phyloP scores from a whole-genome alignment of 371 early-diverging fungal species.

The Mortierella sp. region DNA sequence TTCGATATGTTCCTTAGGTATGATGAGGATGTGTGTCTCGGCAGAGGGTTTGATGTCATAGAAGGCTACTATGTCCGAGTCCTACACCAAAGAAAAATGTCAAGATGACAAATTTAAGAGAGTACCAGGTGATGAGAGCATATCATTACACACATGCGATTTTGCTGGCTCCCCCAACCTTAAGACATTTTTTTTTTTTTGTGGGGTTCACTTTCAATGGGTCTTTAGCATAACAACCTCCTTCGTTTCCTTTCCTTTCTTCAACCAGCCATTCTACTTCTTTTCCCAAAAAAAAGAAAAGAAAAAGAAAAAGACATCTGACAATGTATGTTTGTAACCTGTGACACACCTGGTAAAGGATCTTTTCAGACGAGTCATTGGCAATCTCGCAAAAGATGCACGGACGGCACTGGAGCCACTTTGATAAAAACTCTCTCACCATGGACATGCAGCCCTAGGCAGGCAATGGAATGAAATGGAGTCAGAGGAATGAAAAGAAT shows the following conservation, averaged over 20 bases:
- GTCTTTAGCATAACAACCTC: neutral
- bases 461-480: neutral
- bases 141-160: neutral
- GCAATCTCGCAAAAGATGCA: conserved; percentile 28
- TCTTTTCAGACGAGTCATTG: conserved; percentile 11
- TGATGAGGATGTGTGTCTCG: conserved; percentile 41
- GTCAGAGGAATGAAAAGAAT: neutral
- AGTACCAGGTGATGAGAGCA: neutral
- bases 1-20: conserved; percentile 20
- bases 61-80: conserved; percentile 29
- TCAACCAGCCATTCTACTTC: neutral
- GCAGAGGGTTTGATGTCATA: conserved; percentile 35
- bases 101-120: neutral
- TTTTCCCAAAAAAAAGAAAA: neutral
- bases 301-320: neutral
- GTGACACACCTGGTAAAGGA: conserved; percentile 23
- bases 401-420: neutral
- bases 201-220: neutral
- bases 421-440: neutral
- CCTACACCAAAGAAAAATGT: conserved; percentile 2
- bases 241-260: conserved; percentile 1
- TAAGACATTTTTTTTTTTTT: conserved; percentile 8
- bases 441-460: neutral
- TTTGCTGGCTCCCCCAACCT: conserved; percentile 15
- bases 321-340: neutral